phyloP scores from a whole-genome alignment of 2,329 filamentous ascomycete species.

The Stemphylium lycopersici region DNA sequence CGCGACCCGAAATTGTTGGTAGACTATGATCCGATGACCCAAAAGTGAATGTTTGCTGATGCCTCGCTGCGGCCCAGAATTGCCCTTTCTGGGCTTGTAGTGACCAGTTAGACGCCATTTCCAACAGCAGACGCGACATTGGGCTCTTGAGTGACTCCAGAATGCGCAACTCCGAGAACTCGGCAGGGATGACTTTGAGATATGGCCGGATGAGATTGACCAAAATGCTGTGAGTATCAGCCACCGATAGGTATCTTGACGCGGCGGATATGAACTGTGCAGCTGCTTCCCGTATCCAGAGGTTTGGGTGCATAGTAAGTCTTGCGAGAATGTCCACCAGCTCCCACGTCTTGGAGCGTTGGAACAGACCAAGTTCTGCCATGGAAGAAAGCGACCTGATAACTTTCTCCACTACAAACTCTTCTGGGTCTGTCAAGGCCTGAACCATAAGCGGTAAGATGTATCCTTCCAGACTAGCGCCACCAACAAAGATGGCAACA shows the following conservation, averaged over 20 bases:
- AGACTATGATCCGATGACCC: conserved; percentile 62
- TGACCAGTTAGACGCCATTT: conserved; percentile 87
- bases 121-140: conserved; percentile 77
- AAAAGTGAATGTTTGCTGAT: conserved; percentile 72
- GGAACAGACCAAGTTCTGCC: conserved; percentile 85
- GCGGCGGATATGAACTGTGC: conserved; percentile 81
- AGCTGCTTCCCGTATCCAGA: conserved; percentile 92
- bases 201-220: conserved; percentile 81
- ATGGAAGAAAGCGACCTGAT: conserved; percentile 87
- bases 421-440: conserved; percentile 88
- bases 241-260: conserved; percentile 74
- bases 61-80: conserved; percentile 83
- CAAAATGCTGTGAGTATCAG: conserved; percentile 84
- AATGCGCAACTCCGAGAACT: conserved; percentile 74
- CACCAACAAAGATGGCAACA: conserved; percentile 88
- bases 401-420: conserved; percentile 90
- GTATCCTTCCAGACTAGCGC: conserved; percentile 88
- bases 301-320: conserved; percentile 91
- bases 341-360: conserved; percentile 84
- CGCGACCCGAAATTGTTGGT: conserved; percentile 62
- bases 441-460: conserved; percentile 96
- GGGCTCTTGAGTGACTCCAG: conserved; percentile 85
- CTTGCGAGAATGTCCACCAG: conserved; percentile 81
- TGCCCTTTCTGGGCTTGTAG: conserved; percentile 77
- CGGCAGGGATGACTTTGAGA: conserved; percentile 73